Evolutionary conservation across 176 grass and related monocot species (phyloP), one percentile per base, ranked within the genome.

Genomic region (Carex scoparia): DNA sequence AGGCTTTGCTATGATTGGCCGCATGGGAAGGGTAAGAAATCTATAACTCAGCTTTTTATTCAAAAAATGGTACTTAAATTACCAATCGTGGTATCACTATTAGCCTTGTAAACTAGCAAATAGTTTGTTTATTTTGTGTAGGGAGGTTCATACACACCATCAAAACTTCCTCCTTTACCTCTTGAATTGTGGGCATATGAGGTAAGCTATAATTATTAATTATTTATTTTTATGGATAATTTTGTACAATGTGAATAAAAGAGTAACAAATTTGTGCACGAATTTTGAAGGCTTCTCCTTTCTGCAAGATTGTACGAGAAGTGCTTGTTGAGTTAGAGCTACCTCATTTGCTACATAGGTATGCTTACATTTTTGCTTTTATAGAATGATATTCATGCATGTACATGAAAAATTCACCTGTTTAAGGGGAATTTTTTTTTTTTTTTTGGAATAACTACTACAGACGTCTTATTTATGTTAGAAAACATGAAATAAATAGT

Each of bases 171-270:
- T 62, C 42, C 93, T 10, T 60, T 81, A 65, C 91, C 93, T 38
- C 94, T 98, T 82, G 91, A 98, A 81, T 84, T 95, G 73, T 98
- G 95, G 95, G 86, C 93, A 81, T 98, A 95, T 72, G 95, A 98
- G 93, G 95, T 98, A 14, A 76, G 79, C 70, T 44, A 14, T 83
- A 31, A 65, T 78, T 71, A 57, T 62, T 70, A 19, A 1, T 38
- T 59, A 2, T 14, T 18, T 77, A 63, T 33, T 30, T 76, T 53
- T 42, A 42, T 12, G 81, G 65, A 5, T 38, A 82, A 7, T 79
- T 67, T 58, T 65, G 16, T 19, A 58, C 0, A 11, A 82, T 81
- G 54, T n/a, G 61, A 31, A 63, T 85, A 37, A 72, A 32, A 65
- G 71, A 71, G 33, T 89, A 68, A 85, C 60, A 5, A 54, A 10